Evolutionary conservation across 2,329 filamentous ascomycete genomes (phyloP), one percentile per base, ranked within the genome.

Genomic region (Penicillium sp.): DNA sequence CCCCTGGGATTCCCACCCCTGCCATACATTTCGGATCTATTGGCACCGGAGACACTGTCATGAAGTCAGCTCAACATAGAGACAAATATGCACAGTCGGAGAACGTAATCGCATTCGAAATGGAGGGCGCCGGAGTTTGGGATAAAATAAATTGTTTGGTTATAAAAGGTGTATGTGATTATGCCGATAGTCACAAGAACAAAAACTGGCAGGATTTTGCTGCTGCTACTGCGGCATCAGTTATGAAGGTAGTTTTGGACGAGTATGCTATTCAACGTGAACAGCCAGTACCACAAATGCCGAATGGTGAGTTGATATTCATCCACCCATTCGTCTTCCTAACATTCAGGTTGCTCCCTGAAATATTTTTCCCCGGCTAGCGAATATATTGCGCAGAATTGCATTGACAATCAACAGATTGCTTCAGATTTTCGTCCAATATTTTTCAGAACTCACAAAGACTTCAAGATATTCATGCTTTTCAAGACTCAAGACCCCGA

Each of bases 51-150:
- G 46, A 58, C 33, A 51, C 38, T 16, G 51, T 51, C 1, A 73
- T 80, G 58, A 76, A 74, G 45, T 71, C 70, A 12, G 71, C 68
- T 1, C 47, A 62, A 12, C 60, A 70, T 16, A 68, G 76, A 12
- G 76, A 79, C 52, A 14, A 23, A 0, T 62, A 77, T 18, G 67
- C 73, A 5, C 38, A 55, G 9, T 14, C 57, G 16, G 40, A 61
- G 12, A 52, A 56, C 9, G 23, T 65, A 23, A 60, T 65, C 30
- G 63, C 59, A 12, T 64, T 64, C 45, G 63, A 65, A 49, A 65
- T 64, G 63, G 61, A 63, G 33, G 62, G 59, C 35, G 59, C 60
- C 28, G 63, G 61, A 2, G 55, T 61, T 11, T 63, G 59, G 58
- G 58, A 62, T 43, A 42, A 53, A 16, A 60, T 63, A 38, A 59